Percentiles rank a stretch among this genome's conserved stretches.
These are phyloP conservation scores for Vaccinium myrtillus DNA, from an alignment of 148 eudicot genomes.

Conservation along the genomic window DNA sequence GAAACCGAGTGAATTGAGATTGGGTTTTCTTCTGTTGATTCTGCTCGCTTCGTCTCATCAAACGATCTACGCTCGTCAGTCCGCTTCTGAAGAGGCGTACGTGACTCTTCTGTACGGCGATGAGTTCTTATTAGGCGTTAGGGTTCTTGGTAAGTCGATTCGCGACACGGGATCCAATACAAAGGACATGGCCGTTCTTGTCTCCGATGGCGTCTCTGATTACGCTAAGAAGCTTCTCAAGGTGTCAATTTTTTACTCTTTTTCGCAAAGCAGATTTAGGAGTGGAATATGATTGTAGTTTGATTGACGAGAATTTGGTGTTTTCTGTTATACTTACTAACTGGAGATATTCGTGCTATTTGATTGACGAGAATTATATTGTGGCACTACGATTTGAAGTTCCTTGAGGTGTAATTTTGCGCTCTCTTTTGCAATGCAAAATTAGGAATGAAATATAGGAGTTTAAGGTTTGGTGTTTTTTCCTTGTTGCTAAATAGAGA, in stretches of 20 bases:
- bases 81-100: constrained; percentile 58
- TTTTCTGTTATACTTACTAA: not conserved
- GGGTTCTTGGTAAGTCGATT: constrained; percentile 85
- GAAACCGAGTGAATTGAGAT: constrained; percentile 34
- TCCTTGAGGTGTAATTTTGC: too few relatives aligned
- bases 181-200: constrained; percentile 82
- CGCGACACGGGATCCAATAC: constrained; percentile 52
- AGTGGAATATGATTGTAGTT: not conserved
- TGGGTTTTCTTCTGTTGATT: constrained; percentile 35
- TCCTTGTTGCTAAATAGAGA: not conserved
- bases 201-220: constrained; percentile 89
- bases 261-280: not conserved
- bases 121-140: constrained; percentile 80
- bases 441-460: too few relatives aligned
- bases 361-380: too few relatives aligned
- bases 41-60: constrained; percentile 25
- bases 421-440: too few relatives aligned
- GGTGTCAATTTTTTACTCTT: constrained; percentile 30
- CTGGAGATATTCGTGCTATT: not conserved
- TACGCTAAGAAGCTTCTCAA: constrained; percentile 65
- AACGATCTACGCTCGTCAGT: constrained; percentile 24
- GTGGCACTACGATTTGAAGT: too few relatives aligned
- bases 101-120: constrained; percentile 90
- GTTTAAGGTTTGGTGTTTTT: not conserved
- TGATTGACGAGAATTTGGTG: not conserved